Base-by-base conservation (phyloP, 306 rosid genomes). In the Cercis canadensis region DNA sequence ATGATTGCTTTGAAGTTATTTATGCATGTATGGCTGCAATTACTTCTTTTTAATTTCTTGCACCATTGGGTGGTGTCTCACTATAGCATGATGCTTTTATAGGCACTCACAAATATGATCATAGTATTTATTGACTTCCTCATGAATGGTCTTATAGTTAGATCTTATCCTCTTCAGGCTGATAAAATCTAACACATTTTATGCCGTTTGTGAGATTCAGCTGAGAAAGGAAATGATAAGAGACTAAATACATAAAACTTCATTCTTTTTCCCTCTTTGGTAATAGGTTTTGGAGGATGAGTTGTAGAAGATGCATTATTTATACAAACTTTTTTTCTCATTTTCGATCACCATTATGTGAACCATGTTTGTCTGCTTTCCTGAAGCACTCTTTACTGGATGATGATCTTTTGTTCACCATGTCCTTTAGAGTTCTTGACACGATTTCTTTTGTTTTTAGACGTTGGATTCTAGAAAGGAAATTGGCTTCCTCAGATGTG, bases 381-480 rank as follows among this genome's bases (percentile, higher is more conserved):
- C 57, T 74, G 5, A 8, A 59, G 44, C 63, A 57, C 44, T 65
- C 75, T 78, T 16, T 65, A 54, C 29, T 3, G 70, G 39, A 55
- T 49, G 62, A 39, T 75, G 76, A 56, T 74, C 14, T 44, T 57
- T 78, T 69, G 17, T 31, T 72, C 67, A 51, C 45, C 54, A 43
- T 52, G 41, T 63, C 65, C 53, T 80, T 76, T 68, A 49, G 68
- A 76, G 67, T 68, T 84, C 47, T 18, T 77, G 61, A 74, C 62
- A 31, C 44, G 51, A 16, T 66, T 76, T 73, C 46, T 65, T 50
- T 81, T 68, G 32, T 53, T 71, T 71, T 66, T 80, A 94, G 99
- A 82, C 95, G 99, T 51, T 91, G 99, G 92, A 78, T 90, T 80
- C 80, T 94, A 81, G 98, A 94, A 83, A 83, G 91, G 72, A 86